These are phyloP conservation scores for Raffaelea albimanens DNA, from an alignment of 2,329 filamentous ascomycete species.

Conservation along the genomic window DNA sequence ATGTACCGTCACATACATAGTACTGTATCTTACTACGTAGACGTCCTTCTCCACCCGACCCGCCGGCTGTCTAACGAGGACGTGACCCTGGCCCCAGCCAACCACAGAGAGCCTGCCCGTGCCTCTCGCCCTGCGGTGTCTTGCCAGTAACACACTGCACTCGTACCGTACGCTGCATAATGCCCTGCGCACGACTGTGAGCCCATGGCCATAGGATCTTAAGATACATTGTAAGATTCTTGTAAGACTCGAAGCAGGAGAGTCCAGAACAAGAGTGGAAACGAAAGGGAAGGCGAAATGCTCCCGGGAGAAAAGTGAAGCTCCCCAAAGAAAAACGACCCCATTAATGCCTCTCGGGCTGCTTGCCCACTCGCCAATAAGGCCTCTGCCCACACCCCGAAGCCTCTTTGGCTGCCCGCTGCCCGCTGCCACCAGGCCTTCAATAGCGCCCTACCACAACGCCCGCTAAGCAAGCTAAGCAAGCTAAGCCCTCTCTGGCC, in stretches of 20 bases:
- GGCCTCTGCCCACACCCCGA: neutral
- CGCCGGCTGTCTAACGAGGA: conserved; percentile 11
- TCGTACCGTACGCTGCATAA: neutral
- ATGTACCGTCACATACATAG: conserved; percentile 9
- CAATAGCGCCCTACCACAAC: conserved; percentile 13
- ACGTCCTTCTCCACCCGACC: conserved; percentile 10
- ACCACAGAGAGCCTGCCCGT: conserved; percentile 7
- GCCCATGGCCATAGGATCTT: no score
- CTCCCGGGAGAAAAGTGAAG: no score
- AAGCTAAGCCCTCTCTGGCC: conserved; percentile 10
- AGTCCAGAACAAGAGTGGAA: no score
- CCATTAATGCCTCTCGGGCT: no score
- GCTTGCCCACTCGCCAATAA: neutral
- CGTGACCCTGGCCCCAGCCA: conserved; percentile 6
- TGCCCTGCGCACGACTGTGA: no score
- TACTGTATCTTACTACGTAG: no score
- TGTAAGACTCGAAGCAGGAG: no score
- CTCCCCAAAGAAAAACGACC: no score
- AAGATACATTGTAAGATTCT: no score
- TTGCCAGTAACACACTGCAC: neutral
- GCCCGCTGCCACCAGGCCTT: neutral
- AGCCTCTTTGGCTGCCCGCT: neutral
- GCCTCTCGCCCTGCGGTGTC: neutral
- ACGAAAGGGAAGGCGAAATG: no score
- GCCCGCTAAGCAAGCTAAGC: conserved; percentile 7